phyloP scores from a whole-genome alignment of 768 basidiomycete species.

The Cystoderma amianthinum region DNA sequence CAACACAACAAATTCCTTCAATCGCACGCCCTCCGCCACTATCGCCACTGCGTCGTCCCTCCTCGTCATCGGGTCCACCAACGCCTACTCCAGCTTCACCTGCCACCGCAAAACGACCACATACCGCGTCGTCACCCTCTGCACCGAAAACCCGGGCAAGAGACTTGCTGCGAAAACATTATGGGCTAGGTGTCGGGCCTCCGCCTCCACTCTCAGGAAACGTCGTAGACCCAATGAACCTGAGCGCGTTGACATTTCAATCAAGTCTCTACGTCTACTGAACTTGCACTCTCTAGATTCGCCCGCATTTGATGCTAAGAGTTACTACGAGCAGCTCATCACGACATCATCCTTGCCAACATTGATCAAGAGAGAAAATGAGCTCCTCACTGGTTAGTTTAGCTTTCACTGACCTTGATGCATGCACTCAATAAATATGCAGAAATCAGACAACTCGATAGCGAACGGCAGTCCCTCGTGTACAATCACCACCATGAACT shows the following conservation, averaged over 20 bases:
- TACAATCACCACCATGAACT: slow-evolving; percentile 96
- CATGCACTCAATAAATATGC: background rate
- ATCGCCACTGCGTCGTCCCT: too few relatives aligned
- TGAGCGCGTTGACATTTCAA: slow-evolving; percentile 41
- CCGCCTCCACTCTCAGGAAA: slow-evolving; percentile 54
- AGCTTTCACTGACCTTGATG: background rate
- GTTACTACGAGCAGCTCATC: slow-evolving; percentile 82
- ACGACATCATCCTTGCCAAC: slow-evolving; percentile 70
- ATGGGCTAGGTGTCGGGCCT: slow-evolving; percentile 74
- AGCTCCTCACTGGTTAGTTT: slow-evolving; percentile 58
- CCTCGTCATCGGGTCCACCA: too few relatives aligned
- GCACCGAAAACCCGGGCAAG: slow-evolving; percentile 61
- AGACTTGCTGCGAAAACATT: slow-evolving; percentile 79
- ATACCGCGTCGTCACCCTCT: slow-evolving; percentile 25
- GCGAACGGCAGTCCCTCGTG: slow-evolving; percentile 84
- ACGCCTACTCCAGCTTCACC: slow-evolving; percentile 12
- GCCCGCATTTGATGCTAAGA: slow-evolving; percentile 71
- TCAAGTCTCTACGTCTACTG: background rate
- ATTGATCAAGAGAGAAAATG: slow-evolving; percentile 77
- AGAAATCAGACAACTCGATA: slow-evolving; percentile 87
- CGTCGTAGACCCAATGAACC: slow-evolving; percentile 71
- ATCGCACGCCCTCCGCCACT: too few relatives aligned
- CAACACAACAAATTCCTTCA: too few relatives aligned
- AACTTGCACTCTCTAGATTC: slow-evolving; percentile 47
- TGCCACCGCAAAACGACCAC: slow-evolving; percentile 15